A percentile compares a stretch with the other conserved stretches of the same genome.
Conservation (phyloP, 23 red algal species). For the Gracilariopsis chorda region DNA sequence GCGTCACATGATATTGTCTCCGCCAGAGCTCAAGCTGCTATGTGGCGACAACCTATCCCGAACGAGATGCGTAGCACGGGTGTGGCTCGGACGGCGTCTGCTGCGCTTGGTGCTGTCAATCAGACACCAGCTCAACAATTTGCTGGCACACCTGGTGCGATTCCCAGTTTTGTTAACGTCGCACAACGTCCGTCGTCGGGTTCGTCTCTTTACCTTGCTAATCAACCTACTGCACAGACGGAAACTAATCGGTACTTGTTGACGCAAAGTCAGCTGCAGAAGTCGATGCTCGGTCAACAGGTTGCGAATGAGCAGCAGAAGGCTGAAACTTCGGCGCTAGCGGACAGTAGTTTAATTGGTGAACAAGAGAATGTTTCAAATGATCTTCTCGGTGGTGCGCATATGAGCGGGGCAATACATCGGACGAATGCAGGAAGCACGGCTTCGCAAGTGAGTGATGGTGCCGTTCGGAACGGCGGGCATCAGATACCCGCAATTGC, state of each 20-base stretch:
- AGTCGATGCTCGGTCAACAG: not conserved
- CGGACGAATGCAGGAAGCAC: not conserved
- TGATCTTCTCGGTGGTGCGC: not conserved
- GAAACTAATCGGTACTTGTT: not conserved
- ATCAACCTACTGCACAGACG: not conserved
- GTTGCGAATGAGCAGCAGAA: not conserved
- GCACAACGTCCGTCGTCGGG: not conserved
- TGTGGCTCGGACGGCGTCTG: not conserved
- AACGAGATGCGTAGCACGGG: not conserved
- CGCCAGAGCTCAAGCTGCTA: not conserved
- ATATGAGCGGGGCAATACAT: not conserved
- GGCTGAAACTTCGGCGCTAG: not conserved
- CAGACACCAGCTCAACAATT: not conserved
- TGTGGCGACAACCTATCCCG: not conserved
- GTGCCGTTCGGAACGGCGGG: not conserved
- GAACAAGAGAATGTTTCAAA: not conserved
- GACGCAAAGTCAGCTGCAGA: not conserved
- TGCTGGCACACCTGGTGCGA: not conserved
- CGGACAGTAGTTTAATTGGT: not conserved
- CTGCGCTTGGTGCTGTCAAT: not conserved
- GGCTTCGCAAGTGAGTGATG: not conserved
- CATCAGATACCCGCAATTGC: not conserved
- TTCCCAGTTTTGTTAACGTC: not conserved
- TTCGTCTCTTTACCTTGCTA: not conserved
- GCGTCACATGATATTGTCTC: conserved; percentile 3